These are phyloP conservation scores for Ceratocystis lukuohia DNA, from an alignment of 2,329 filamentous ascomycete species.

Conservation along the genomic window DNA sequence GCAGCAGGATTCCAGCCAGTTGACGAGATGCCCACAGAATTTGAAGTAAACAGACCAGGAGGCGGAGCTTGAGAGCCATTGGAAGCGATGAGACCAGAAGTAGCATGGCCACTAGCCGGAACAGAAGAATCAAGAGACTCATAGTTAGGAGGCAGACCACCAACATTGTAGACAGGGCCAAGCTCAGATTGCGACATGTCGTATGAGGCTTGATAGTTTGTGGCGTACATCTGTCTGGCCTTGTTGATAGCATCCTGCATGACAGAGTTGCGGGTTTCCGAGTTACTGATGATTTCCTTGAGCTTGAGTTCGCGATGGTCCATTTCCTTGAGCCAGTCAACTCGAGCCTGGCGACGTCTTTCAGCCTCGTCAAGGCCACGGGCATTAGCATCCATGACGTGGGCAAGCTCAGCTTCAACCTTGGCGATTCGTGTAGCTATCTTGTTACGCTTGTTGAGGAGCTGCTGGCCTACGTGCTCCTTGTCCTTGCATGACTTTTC, in stretches of 20 bases:
- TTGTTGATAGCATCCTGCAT: constrained; percentile 31
- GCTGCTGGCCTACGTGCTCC: constrained; percentile 48
- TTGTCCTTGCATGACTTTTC: constrained; percentile 50
- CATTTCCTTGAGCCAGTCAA: constrained; percentile 35
- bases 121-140: constrained; percentile 2
- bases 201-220: neutral
- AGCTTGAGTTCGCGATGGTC: constrained; percentile 34
- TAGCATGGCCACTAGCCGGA: neutral
- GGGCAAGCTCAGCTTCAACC: constrained; percentile 57
- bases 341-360: constrained; percentile 40
- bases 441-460: constrained; percentile 58
- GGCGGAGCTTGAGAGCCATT: constrained; percentile 1
- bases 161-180: constrained; percentile 17
- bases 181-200: constrained; percentile 5
- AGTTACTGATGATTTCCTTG: constrained; percentile 28
- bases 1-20: constrained; percentile 28
- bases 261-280: constrained; percentile 27
- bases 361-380: constrained; percentile 52
- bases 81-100: constrained; percentile 4
- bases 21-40: constrained; percentile 2
- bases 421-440: constrained; percentile 57
- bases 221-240: constrained; percentile 27
- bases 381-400: constrained; percentile 55
- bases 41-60: neutral
- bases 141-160: constrained; percentile 1